Percentiles rank a stretch among this genome's conserved stretches.
phyloP scores from a whole-genome alignment of 176 grass and related monocot genomes.

The Chrysopogon serrulatus region DNA sequence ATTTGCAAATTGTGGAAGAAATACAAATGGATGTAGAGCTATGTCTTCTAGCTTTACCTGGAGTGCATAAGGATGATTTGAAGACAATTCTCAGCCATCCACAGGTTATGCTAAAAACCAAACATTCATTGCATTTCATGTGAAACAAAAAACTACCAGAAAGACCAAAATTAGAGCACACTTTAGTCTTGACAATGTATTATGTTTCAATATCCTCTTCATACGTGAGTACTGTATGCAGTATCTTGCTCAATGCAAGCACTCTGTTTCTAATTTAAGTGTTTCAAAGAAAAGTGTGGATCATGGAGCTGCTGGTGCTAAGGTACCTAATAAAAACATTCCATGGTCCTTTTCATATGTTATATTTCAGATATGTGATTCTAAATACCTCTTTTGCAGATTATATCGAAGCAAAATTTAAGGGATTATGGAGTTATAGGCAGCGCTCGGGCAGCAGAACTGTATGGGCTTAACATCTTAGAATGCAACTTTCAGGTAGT shows the following conservation, averaged over 20 bases:
- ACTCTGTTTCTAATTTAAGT: conserved; percentile 35
- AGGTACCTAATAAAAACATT: conserved; percentile 35
- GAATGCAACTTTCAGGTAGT: conserved; percentile 53
- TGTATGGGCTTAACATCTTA: conserved; percentile 51
- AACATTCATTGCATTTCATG: not conserved
- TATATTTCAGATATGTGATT: not conserved
- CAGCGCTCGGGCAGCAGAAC: conserved; percentile 32
- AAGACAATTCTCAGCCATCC: conserved; percentile 52
- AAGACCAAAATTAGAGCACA: not conserved
- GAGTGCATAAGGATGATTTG: conserved; percentile 33
- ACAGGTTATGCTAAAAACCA: conserved; percentile 19
- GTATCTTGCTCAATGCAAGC: conserved; percentile 61
- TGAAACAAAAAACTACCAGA: conserved; percentile 3
- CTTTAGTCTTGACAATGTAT: not conserved
- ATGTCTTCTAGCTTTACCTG: conserved; percentile 57
- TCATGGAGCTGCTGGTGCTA: conserved; percentile 41
- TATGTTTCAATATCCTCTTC: not conserved
- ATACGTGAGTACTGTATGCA: conserved; percentile 8
- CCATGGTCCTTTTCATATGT: not conserved
- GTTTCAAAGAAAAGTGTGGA: conserved; percentile 43
- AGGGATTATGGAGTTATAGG: conserved; percentile 62
- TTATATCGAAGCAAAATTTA: conserved; percentile 42
- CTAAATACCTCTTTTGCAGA: conserved; percentile 16
- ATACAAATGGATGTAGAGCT: conserved; percentile 44
- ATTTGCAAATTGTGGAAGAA: conserved; percentile 62